Evolutionary conservation across 2,329 filamentous ascomycete genomes (phyloP), one percentile per base, ranked within the genome.

Genomic region (Alternaria arbusti): DNA sequence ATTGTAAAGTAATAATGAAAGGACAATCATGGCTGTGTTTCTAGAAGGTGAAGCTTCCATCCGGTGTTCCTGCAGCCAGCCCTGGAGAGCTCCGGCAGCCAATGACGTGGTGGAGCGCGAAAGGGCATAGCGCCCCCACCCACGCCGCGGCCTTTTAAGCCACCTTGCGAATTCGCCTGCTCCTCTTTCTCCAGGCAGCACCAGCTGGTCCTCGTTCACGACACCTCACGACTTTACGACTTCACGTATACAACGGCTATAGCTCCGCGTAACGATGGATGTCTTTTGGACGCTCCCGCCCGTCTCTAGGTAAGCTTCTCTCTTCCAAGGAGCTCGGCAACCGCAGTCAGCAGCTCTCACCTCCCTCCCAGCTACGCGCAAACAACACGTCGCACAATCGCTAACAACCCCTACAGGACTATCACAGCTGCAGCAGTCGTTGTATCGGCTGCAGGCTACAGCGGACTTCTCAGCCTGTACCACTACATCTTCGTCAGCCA

Each of bases 221-320:
- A 65, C 63, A 59, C 61, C 62, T 36, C 32, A 36, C 30, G 32
- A n/a, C 32, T 36, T 36, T 7, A 36, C 32, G 32, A 36, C 32
- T 67, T 54, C 50, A 51, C 63, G 50, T 58, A 47, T 61, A 71
- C 71, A 55, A 65, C 71, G 68, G 52, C 60, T 68, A 62, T 64
- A 66, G 61, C 63, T 68, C 50, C 63, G 63, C 51, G 60, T 54
- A 61, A 74, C 70, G 60, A 87, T 89, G 85, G 88, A 90, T 80
- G 82, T 83, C 67, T 90, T 90, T 77, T 90, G 87, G 87, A 83
- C 85, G 70, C 85, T 87, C 71, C 89, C 89, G 74, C 89, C 89
- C 59, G 87, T 92, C 70, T 84, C 87, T 61, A 88, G 89, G 89
- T 91, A 85, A 74, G 83, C 67, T 59, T 56, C n/a, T 40, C 32